phyloP scores from a whole-genome alignment of 345 rosid genomes.

The Citrus reticulata region DNA sequence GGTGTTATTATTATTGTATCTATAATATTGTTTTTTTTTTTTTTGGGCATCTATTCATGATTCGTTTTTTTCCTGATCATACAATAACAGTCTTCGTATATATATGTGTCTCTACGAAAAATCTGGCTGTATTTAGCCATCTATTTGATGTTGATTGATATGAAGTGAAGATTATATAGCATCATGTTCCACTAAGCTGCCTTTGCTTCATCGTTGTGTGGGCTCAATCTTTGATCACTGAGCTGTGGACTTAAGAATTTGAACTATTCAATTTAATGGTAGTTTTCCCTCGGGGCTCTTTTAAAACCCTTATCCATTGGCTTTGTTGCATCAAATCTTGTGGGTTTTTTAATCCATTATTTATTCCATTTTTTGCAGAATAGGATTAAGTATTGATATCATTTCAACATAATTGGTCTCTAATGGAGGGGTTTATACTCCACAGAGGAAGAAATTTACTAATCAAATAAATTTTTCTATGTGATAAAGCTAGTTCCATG shows the following conservation, averaged over 20 bases:
- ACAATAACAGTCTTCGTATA: neutral
- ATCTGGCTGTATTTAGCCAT: neutral
- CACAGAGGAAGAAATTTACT: too few relatives aligned
- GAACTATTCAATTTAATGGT: neutral
- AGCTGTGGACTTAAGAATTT: neutral
- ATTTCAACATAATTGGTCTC: neutral
- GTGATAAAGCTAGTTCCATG: neutral
- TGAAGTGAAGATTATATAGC: neutral
- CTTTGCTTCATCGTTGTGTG: neutral
- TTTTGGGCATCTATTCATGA: neutral
- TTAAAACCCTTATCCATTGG: neutral
- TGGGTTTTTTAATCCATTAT: neutral
- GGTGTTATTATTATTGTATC: neutral
- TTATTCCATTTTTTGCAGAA: neutral
- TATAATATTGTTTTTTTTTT: too few relatives aligned
- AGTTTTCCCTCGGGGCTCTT: neutral
- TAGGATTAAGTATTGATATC: neutral
- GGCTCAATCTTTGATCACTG: neutral
- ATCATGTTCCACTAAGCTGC: neutral
- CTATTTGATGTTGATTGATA: neutral
- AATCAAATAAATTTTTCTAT: neutral
- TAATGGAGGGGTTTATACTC: neutral
- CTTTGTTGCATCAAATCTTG: neutral
- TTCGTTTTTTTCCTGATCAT: neutral
- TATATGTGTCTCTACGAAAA: too few relatives aligned